Evolutionary conservation across 1,284 basidiomycete species (phyloP), one percentile per base, ranked within the genome.

Genomic region (Puccinia hordei): DNA sequence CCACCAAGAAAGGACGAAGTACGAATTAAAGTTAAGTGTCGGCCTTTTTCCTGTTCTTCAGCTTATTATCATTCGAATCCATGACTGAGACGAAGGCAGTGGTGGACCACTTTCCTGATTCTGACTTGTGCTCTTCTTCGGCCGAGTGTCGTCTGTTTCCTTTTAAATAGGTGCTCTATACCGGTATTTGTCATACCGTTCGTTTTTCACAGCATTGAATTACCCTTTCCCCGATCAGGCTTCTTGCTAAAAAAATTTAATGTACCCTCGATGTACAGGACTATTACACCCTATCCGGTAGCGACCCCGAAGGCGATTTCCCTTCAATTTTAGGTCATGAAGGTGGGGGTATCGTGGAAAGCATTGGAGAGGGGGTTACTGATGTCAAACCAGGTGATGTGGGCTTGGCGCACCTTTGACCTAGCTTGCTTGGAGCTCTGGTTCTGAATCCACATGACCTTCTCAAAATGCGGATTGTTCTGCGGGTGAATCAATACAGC

Each of bases 261-360:
- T 81, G 19, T 27, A 30, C 30, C 41, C n/a, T 27, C 27, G 41
- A 35, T 46, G 12, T n/a, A 9, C 68, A 84, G 84, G 95, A 98
- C 85, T 93, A 94, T 86, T 98, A 96, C 88, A 96, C 95, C 81
- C 92, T 96, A 85, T 96, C 94, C 84, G 96, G 97, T 82, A 92
- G 93, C 86, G 96, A 99, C 86, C 91, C 95, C 55, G 96, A 99
- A 90, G 97, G 97, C 81, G 87, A 91, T 57, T 99, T 98, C 89
- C 96, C 97, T 63, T 91, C 93, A 82, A 94, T 99, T 84, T 90
- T 98, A 81, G 87, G 87, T 2, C 87, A 87, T 83, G 87, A 87
- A 82, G 87, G 87, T 59, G 86, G 86, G 46, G 87, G 87, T 24
- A 82, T 87, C 51, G 87, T 98, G 83, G 96, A 99, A 88, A 95